Conservation (phyloP, 2,329 filamentous ascomycete species). For the Monosporascus ibericus region DNA sequence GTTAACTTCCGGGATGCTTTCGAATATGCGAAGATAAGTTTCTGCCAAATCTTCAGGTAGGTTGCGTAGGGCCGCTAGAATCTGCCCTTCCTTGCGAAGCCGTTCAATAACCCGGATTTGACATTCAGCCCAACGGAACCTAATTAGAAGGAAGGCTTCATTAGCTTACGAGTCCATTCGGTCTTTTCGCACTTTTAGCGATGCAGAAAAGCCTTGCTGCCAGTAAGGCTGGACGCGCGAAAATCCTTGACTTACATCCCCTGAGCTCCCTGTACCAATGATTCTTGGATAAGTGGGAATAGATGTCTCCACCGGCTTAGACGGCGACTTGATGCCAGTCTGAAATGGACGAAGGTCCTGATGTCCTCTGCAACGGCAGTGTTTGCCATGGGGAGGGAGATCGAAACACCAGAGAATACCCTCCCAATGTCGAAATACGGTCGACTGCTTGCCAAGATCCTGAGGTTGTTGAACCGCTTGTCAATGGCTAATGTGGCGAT, state of each 20-base stretch:
- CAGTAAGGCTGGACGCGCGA: not conserved
- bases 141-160: not conserved
- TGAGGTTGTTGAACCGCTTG: conserved; percentile 7
- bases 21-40: conserved; percentile 10
- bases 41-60: conserved; percentile 10
- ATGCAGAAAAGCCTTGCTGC: no score
- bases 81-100: not conserved
- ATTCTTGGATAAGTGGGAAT: conserved; percentile 2
- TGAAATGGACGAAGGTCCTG: conserved; percentile 2
- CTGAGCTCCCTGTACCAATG: conserved; percentile 1
- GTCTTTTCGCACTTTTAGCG: not conserved
- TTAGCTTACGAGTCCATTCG: not conserved
- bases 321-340: not conserved
- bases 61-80: conserved; percentile 1
- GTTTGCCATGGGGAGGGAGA: conserved; percentile 2
- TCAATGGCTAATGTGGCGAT: conserved; percentile 6
- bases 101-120: conserved; percentile 10
- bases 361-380: conserved; percentile 8
- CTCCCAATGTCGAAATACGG: conserved; percentile 9
- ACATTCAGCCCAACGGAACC: conserved; percentile 15
- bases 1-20: conserved; percentile 3
- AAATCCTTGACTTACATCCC: conserved; percentile 9
- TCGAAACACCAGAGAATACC: conserved; percentile 1
- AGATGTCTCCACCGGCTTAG: conserved; percentile 2
- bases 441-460: conserved; percentile 12